phyloP scores from a whole-genome alignment of 176 grass and related monocot species.

The Elymus sibiricus region DNA sequence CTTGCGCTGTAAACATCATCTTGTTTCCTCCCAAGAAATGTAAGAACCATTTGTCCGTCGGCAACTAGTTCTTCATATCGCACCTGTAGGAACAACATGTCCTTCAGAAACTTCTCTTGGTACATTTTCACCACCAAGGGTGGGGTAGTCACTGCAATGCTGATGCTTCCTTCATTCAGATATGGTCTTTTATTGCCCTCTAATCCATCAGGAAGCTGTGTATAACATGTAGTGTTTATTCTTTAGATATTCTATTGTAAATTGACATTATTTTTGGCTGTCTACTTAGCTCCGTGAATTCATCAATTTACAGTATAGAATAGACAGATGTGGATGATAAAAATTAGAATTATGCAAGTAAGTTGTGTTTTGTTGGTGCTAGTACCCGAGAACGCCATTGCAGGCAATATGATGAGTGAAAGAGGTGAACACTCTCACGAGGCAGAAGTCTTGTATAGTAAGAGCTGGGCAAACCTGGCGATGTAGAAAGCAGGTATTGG shows the following conservation, averaged over 20 bases:
- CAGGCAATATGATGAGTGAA: conserved; percentile 29
- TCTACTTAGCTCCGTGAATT: too few species aligned
- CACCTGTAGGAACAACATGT: conserved; percentile 28
- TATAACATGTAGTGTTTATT: background rate
- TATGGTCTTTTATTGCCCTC: background rate
- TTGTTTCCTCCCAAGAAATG: conserved; percentile 23
- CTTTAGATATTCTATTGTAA: background rate
- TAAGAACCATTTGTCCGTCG: conserved; percentile 29
- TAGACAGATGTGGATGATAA: too few species aligned
- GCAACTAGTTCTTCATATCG: conserved; percentile 21
- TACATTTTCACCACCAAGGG: conserved; percentile 17
- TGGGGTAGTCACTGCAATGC: conserved; percentile 19
- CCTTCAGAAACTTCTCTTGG: conserved; percentile 23
- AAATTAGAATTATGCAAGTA: background rate
- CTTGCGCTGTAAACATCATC: background rate
- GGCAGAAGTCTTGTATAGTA: conserved; percentile 50
- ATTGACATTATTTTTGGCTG: too few species aligned
- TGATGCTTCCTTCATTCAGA: conserved; percentile 20
- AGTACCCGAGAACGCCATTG: conserved; percentile 28
- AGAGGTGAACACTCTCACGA: conserved; percentile 33
- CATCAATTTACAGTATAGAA: too few species aligned
- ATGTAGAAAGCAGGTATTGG: background rate
- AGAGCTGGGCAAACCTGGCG: conserved; percentile 24
- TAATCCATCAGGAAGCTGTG: conserved; percentile 9
- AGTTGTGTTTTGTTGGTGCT: background rate